These are phyloP conservation scores for Exophiala sp. DNA, from an alignment of 2,329 filamentous ascomycete species.

Conservation along the genomic window DNA sequence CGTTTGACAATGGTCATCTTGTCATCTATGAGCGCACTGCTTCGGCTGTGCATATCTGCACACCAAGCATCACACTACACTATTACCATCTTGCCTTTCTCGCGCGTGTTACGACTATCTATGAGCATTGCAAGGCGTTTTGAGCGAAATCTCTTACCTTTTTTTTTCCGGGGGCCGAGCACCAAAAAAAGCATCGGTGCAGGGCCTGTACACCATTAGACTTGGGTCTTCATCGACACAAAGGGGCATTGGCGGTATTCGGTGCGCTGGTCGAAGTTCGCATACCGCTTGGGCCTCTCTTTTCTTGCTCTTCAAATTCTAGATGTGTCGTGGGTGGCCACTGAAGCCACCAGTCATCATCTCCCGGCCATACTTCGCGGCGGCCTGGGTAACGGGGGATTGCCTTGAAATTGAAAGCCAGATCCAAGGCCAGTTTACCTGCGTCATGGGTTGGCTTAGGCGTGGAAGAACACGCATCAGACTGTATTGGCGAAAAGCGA, in stretches of 20 bases:
- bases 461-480: slow-evolving; percentile 1
- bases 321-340: slow-evolving; percentile 1
- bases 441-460: background rate
- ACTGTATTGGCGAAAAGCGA: slow-evolving; percentile 16
- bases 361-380: background rate
- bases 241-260: slow-evolving; percentile 22
- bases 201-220: slow-evolving; percentile 23
- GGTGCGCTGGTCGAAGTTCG: slow-evolving; percentile 27
- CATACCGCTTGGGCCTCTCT: slow-evolving; percentile 17
- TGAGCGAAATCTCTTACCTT: slow-evolving; percentile 18
- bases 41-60: slow-evolving; percentile 3
- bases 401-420: slow-evolving; percentile 10
- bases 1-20: slow-evolving; percentile 15
- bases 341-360: background rate
- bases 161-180: slow-evolving; percentile 17
- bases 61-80: slow-evolving; percentile 6
- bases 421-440: background rate
- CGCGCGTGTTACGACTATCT: slow-evolving; percentile 24
- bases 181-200: slow-evolving; percentile 20
- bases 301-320: slow-evolving; percentile 10
- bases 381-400: slow-evolving; percentile 6
- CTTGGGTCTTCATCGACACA: slow-evolving; percentile 26
- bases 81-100: slow-evolving; percentile 19
- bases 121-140: slow-evolving; percentile 31
- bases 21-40: slow-evolving; percentile 9